A percentile compares a stretch with the other conserved stretches of the same genome.
phyloP scores from a whole-genome alignment of 2,329 filamentous ascomycete genomes.

The Zalaria sp. region DNA sequence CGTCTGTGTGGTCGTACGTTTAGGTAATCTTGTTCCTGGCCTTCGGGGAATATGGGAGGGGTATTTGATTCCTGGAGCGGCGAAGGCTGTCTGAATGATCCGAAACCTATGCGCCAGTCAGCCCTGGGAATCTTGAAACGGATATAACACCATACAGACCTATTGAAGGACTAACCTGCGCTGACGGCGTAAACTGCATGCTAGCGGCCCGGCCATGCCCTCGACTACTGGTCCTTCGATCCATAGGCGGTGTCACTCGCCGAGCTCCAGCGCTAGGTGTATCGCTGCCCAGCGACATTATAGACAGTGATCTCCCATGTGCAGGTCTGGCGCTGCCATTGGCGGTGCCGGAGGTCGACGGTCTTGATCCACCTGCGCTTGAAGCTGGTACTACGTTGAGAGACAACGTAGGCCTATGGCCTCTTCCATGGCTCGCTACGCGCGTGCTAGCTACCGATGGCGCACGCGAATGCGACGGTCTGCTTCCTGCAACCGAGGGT shows the following conservation, averaged over 20 bases:
- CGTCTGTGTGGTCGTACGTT: conserved; percentile 15
- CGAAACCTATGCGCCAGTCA: too few relatives aligned
- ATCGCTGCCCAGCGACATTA: conserved; percentile 34
- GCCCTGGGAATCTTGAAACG: too few relatives aligned
- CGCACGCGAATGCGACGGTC: conserved; percentile 11
- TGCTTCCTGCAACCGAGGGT: conserved; percentile 15
- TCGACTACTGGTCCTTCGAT: conserved; percentile 32
- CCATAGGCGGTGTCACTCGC: conserved; percentile 4
- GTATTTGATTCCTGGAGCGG: conserved; percentile 26
- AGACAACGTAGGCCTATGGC: conserved; percentile 56
- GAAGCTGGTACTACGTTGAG: conserved; percentile 26
- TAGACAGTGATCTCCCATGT: conserved; percentile 34
- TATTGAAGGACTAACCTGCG: conserved; percentile 1
- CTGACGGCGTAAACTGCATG: conserved; percentile 49
- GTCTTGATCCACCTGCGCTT: too few relatives aligned
- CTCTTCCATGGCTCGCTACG: conserved; percentile 14
- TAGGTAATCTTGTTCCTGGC: conserved; percentile 10
- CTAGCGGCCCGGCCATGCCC: conserved; percentile 69
- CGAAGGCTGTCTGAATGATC: conserved; percentile 22
- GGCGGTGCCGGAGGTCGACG: conserved; percentile 3
- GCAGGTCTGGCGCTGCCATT: conserved; percentile 24
- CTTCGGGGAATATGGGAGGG: conserved; percentile 12
- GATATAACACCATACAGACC: background rate
- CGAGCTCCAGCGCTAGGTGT: conserved; percentile 12
- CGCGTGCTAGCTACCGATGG: conserved; percentile 7